phyloP scores from a whole-genome alignment of 331 rosid genomes.

The Stylosanthes scabra region DNA sequence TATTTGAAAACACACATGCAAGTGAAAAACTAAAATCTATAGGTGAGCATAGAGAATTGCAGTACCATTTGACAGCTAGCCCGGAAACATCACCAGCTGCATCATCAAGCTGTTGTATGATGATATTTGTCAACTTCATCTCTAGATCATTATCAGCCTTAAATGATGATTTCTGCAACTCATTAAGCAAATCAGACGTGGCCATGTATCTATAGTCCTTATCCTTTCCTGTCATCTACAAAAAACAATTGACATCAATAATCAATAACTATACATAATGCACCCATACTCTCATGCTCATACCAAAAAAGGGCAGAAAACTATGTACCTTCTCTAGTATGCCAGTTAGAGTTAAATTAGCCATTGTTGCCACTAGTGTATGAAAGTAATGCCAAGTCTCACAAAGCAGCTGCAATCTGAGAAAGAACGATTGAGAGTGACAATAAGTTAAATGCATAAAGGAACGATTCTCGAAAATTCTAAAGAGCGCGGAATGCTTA shows the following conservation, averaged over 20 bases:
- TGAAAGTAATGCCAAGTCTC: constrained; percentile 7
- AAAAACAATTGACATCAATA: neutral
- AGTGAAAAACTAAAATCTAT: constrained; percentile 2
- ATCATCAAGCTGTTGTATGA: constrained; percentile 97
- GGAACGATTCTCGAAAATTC: neutral
- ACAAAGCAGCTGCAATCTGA: constrained; percentile 24
- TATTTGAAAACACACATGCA: neutral
- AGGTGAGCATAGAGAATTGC: neutral
- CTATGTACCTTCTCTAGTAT: constrained; percentile 48
- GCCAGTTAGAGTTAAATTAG: constrained; percentile 42
- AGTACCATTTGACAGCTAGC: constrained; percentile 94
- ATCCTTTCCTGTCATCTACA: constrained; percentile 98
- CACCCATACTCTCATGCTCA: neutral
- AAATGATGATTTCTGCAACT: constrained; percentile 72
- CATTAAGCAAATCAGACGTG: constrained; percentile 92
- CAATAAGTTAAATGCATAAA: constrained; percentile 3
- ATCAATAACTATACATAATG: neutral
- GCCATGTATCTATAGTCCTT: constrained; percentile 99
- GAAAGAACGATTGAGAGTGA: constrained; percentile 13
- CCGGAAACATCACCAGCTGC: constrained; percentile 99
- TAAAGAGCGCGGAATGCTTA: neutral
- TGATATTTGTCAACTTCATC: constrained; percentile 74
- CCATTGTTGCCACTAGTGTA: constrained; percentile 31
- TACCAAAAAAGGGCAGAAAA: neutral
- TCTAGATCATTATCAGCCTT: constrained; percentile 93